Evolutionary conservation across 148 eudicot genomes (phyloP), one percentile per base, ranked within the genome.

Genomic region (Euryodendron excelsum): DNA sequence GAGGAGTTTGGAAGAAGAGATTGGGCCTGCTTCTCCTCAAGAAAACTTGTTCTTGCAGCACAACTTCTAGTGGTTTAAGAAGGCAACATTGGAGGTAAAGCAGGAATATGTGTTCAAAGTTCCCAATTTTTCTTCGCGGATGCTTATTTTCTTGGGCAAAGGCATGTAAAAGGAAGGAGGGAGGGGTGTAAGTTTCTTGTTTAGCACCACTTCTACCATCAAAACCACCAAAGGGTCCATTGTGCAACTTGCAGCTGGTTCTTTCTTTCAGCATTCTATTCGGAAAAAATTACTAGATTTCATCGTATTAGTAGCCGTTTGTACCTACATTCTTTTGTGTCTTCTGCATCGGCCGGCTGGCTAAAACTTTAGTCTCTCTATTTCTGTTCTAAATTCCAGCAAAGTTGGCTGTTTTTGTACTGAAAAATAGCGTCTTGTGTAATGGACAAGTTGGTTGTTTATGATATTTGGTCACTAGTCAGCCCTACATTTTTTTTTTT

Each of bases 1-100:
- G 79, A 91, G 89, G 79, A 89, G 96, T 73, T 87, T 94, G 87
- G 94, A 91, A 61, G 98, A 94, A 85, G 98, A 94, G 82, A 94
- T 94, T 61, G 96, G 96, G 0, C 98, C 97, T 18, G 96, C 98
- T 79, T 92, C 96, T 63, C 96, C 98, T 60, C 96, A 86, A 75
- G 93, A 94, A 80, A 91, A 85, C 36, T 82, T 95, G 94, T 93
- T 89, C 77, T 83, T 95, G 88, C 92, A 91, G 86, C 97, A 95
- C 75, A 94, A 94, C 55, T 94, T 92, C 84, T 94, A 82, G 85
- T 31, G 4, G 0, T 23, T 48, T 17, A 44, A 31, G 34, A 39
- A 18, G 77, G 52, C 10, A 66, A 52, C 25, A 67, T 66, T 45
- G 9, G 47, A 62, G 59, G 39, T 64, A 36, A 15, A 31, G 4